A percentile compares a stretch with the other conserved stretches of the same genome.
phyloP scores from a whole-genome alignment of 2,329 filamentous ascomycete genomes.

The Parasarocladium wereldwijsianum region DNA sequence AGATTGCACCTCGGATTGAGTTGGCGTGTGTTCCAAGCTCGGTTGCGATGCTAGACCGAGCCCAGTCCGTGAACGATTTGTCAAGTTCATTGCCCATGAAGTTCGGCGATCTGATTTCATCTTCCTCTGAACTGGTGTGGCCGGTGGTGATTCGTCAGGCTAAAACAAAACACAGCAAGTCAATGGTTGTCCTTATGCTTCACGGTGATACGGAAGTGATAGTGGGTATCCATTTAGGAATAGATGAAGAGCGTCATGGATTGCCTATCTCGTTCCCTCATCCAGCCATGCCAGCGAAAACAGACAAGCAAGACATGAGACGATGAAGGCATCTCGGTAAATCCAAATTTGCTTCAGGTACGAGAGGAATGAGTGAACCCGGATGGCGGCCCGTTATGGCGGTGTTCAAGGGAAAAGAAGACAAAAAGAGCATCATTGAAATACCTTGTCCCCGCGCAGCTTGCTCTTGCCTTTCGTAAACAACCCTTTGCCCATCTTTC shows the following conservation, averaged over 20 bases:
- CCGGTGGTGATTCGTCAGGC: conserved; percentile 19
- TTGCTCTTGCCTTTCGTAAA: conserved; percentile 85
- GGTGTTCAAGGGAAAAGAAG: conserved; percentile 6
- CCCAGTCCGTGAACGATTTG: conserved; percentile 12
- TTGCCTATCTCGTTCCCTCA: conserved; percentile 26
- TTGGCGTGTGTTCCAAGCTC: conserved; percentile 4
- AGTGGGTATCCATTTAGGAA: conserved; percentile 5
- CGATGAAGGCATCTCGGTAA: conserved; percentile 10
- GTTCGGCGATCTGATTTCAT: conserved; percentile 24
- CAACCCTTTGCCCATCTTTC: conserved; percentile 79
- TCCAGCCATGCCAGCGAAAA: conserved; percentile 15
- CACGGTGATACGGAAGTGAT: conserved; percentile 7
- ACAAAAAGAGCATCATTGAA: conserved; percentile 42
- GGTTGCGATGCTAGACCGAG: too few relatives aligned
- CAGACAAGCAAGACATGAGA: conserved; percentile 17
- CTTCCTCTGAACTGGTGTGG: conserved; percentile 17
- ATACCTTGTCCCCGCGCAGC: conserved; percentile 76
- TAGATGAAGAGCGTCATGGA: conserved; percentile 18
- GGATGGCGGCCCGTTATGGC: conserved; percentile 6
- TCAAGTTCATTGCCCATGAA: conserved; percentile 28
- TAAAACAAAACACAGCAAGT: conserved; percentile 18
- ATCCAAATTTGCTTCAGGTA: conserved; percentile 9
- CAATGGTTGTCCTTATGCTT: conserved; percentile 18
- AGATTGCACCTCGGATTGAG: neutral
- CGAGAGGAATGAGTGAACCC: conserved; percentile 5